Conservation (phyloP, 2,329 filamentous ascomycete species). For the Exophiala alcalophila region DNA sequence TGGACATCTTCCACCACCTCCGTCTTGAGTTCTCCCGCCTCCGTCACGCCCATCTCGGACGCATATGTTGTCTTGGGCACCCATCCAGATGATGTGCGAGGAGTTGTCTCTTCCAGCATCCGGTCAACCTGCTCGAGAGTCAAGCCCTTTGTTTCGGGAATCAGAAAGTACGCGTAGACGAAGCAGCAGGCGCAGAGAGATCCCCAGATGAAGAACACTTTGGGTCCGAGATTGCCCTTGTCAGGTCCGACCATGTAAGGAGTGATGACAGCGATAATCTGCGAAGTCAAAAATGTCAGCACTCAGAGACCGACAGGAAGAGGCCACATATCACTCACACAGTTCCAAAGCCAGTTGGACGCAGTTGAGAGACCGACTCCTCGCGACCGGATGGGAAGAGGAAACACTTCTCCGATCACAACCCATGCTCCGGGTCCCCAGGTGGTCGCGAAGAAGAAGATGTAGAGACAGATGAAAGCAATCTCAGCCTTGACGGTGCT, state of each 20-base stretch:
- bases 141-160: conserved; percentile 72
- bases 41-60: conserved; percentile 49
- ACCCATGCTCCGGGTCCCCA: conserved; percentile 74
- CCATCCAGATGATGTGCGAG: conserved; percentile 74
- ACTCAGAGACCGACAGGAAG: conserved; percentile 63
- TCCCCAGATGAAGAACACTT: conserved; percentile 81
- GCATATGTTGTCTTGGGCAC: conserved; percentile 69
- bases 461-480: conserved; percentile 86
- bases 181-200: conserved; percentile 68
- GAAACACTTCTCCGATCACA: conserved; percentile 86
- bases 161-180: conserved; percentile 70
- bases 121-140: conserved; percentile 77
- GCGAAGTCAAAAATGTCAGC: conserved; percentile 30
- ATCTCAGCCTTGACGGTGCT: conserved; percentile 62
- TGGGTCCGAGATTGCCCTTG: conserved; percentile 59
- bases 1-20: conserved; percentile 33
- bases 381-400: conserved; percentile 80
- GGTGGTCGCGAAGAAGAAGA: conserved; percentile 87
- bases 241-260: conserved; percentile 65
- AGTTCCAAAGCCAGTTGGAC: conserved; percentile 92
- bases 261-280: conserved; percentile 65
- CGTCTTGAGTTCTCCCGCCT: conserved; percentile 32
- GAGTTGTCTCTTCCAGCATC: conserved; percentile 85
- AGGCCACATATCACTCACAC: conserved; percentile 53
- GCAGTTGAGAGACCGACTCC: conserved; percentile 84